phyloP scores from a whole-genome alignment of 768 basidiomycete species.

The Hygrocybe coccinea region DNA sequence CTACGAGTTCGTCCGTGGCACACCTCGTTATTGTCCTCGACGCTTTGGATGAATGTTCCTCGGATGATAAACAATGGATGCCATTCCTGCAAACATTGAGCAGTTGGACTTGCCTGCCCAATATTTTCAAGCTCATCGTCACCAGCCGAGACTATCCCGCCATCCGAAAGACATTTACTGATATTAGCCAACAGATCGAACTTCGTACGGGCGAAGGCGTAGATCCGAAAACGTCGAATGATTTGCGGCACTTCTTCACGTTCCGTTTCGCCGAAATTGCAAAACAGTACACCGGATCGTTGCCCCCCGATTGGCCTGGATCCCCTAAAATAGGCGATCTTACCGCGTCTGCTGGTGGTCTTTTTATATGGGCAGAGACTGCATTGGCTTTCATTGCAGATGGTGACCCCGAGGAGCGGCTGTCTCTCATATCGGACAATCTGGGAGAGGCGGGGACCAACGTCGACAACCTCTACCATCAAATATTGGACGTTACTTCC shows the following conservation, averaged over 20 bases:
- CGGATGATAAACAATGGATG: neutral
- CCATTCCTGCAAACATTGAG: neutral
- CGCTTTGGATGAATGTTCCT: slow-evolving; percentile 7
- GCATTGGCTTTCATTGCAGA: neutral
- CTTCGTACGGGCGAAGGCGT: neutral
- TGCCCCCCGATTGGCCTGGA: neutral
- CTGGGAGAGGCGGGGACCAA: neutral
- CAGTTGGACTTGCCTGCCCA: neutral
- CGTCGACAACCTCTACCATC: neutral
- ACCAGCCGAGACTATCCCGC: neutral
- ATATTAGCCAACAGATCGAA: neutral
- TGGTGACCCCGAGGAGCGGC: neutral
- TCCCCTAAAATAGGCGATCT: neutral
- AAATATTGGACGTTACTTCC: neutral
- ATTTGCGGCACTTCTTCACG: neutral
- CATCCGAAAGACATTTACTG: neutral
- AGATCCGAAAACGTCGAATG: neutral
- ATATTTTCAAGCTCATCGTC: neutral
- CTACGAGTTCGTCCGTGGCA: neutral
- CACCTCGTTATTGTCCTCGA: slow-evolving; percentile 3
- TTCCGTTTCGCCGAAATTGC: neutral
- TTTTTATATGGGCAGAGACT: neutral
- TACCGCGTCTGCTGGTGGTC: neutral
- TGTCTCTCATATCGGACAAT: neutral
- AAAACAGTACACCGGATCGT: no score